Evolutionary conservation across 1,284 basidiomycete genomes (phyloP).

Genomic region (Butyriboletus appendiculatus): DNA sequence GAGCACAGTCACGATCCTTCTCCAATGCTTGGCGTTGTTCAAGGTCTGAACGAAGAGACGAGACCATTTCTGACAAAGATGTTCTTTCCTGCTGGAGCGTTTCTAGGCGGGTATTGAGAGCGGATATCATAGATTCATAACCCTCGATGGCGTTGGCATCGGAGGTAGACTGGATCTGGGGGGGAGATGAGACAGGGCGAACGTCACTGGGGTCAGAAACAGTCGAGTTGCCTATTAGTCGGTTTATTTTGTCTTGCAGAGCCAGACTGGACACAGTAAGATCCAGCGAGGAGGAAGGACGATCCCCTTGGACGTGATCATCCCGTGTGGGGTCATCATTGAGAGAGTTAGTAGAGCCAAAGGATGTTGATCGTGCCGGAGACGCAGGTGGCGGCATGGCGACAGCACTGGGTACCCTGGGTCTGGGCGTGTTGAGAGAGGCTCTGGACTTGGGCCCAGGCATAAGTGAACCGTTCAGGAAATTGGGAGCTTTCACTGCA

Average conservation of each 20-base stretch:
- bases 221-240: slow-evolving; percentile 39
- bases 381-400: slow-evolving; percentile 79
- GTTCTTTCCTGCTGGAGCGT: slow-evolving; percentile 60
- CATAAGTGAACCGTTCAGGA: slow-evolving; percentile 43
- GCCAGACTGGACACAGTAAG: slow-evolving; percentile 43
- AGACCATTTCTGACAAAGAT: slow-evolving; percentile 36
- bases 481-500: slow-evolving; percentile 37
- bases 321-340: slow-evolving; percentile 32
- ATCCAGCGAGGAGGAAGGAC: slow-evolving; percentile 33
- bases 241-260: slow-evolving; percentile 55
- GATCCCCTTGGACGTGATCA: slow-evolving; percentile 18
- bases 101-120: slow-evolving; percentile 53
- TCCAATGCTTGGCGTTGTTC: slow-evolving; percentile 40
- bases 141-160: slow-evolving; percentile 36
- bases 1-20: slow-evolving; percentile 49
- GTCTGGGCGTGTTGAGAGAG: slow-evolving; percentile 55
- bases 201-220: slow-evolving; percentile 14
- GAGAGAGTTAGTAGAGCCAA: slow-evolving; percentile 33
- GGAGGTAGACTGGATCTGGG: slow-evolving; percentile 27
- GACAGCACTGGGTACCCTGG: slow-evolving; percentile 67
- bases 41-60: slow-evolving; percentile 29
- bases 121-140: slow-evolving; percentile 32
- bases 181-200: slow-evolving; percentile 9
- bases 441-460: slow-evolving; percentile 44
- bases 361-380: slow-evolving; percentile 41